phyloP scores from a whole-genome alignment of 2,329 filamentous ascomycete genomes.

The Tolypocladium album region DNA sequence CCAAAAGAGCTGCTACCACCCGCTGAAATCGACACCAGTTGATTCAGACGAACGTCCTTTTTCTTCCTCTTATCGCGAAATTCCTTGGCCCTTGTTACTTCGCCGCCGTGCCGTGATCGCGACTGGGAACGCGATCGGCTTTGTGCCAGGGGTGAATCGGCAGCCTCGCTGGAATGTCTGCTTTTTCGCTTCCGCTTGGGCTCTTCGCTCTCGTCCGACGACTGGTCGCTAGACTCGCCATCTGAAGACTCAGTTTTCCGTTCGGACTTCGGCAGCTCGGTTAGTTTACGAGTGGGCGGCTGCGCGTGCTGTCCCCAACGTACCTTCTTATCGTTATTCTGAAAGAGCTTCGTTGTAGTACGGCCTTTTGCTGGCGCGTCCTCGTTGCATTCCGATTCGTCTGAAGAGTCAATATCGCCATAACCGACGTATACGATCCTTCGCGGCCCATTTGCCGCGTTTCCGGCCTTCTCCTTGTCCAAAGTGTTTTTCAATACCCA shows the following conservation, averaged over 20 bases:
- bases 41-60: conserved; percentile 57
- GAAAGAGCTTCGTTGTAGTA: conserved; percentile 22
- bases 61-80: conserved; percentile 49
- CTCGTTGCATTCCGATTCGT: conserved; percentile 24
- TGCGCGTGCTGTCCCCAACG: conserved; percentile 6
- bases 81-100: conserved; percentile 28
- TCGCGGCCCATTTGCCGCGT: conserved; percentile 26
- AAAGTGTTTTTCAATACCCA: conserved; percentile 56
- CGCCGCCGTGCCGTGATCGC: conserved; percentile 13
- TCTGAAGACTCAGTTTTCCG: conserved; percentile 3
- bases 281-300: conserved; percentile 7
- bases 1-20: conserved; percentile 13
- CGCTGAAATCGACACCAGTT: conserved; percentile 49
- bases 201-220: conserved; percentile 13
- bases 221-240: conserved; percentile 15
- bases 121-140: conserved; percentile 23
- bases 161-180: conserved; percentile 13
- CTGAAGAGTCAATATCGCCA: conserved; percentile 34
- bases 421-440: conserved; percentile 51
- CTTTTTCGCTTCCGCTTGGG: conserved; percentile 14
- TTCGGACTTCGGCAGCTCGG: neutral
- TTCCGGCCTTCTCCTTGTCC: conserved; percentile 12
- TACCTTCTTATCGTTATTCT: conserved; percentile 17
- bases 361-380: conserved; percentile 21
- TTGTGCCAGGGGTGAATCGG: conserved; percentile 6